Base-by-base conservation (phyloP, 2,329 filamentous ascomycete species). In the Colletotrichum lindemuthianum region DNA sequence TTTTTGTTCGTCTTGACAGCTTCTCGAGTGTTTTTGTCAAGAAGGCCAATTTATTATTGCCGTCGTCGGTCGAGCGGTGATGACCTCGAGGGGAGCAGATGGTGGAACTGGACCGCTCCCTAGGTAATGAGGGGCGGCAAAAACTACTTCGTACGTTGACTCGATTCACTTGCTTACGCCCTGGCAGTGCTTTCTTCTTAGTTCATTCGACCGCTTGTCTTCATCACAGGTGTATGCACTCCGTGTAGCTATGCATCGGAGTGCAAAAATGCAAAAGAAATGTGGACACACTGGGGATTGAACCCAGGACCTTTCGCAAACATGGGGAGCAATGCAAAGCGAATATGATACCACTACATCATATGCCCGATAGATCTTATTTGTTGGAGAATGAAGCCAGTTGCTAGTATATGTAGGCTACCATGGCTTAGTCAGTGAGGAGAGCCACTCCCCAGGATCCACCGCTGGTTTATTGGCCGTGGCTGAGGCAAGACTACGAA, bases 251-350 rank as follows among this genome's bases (percentile, higher is more conserved):
- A 24, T 24, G 24, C 5, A 44, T 47, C 44, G 32, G 15, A 33
- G 16, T 13, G 10, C 16, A 6, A 11, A 6, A 32, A 33, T 7
- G 32, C 48, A 51, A 45, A 45, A 45, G 7, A 39, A 24, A 1
- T 24, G 24, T 39, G 48, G 48, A 51, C 48, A 34, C 16, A 51
- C 48, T 51, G 48, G 48, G 48, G 48, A 51, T 51, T 51, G 48
- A 51, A 51, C 48, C 48, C 48, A 51, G 48, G 48, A 51, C 48
- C 48, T 51, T 51, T 34, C 48, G 48, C 48, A 51, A n/a, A 37
- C 9, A 33, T 37, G 8, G 16, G 2, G 11, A n/a, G 10, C 9
- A 16, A 51, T 51, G 48, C 48, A 51, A 51, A 51, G 48, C 48
- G 48, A 34, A 51, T 24, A 34, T 24, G 16, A 32, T 51, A 51